Percentiles rank a stretch among this genome's conserved stretches.
These are phyloP conservation scores for Saccharomyces mikatae DNA, from an alignment of 805 yeast species.

Conservation along the genomic window DNA sequence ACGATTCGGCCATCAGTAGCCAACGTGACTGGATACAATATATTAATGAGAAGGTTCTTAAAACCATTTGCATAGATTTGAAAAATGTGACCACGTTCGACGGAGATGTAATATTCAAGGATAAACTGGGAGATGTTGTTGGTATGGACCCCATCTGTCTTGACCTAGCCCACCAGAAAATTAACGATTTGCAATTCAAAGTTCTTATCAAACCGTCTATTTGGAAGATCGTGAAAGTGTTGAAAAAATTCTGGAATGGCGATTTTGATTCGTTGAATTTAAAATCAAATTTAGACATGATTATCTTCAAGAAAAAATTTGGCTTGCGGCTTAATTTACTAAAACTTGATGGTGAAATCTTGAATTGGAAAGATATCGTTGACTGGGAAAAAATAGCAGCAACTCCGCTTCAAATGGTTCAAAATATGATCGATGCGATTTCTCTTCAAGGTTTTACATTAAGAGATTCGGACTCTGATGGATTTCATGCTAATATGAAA, in stretches of 20 bases:
- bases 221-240: constrained; percentile 16
- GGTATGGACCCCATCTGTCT: constrained; percentile 20
- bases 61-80: constrained; percentile 17
- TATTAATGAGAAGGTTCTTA: constrained; percentile 15
- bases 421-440: constrained; percentile 14
- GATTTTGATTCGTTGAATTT: constrained; percentile 20
- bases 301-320: constrained; percentile 10
- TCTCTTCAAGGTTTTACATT: constrained; percentile 20
- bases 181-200: constrained; percentile 17
- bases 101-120: constrained; percentile 6
- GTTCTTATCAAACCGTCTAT: constrained; percentile 22
- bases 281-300: constrained; percentile 19
- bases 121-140: constrained; percentile 12
- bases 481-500: constrained; percentile 21
- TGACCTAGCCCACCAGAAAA: constrained; percentile 13
- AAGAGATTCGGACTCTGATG: constrained; percentile 12
- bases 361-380: constrained; percentile 20
- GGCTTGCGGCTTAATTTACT: neutral
- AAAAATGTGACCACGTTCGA: constrained; percentile 24
- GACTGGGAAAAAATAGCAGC: constrained; percentile 9
- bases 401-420: constrained; percentile 6
- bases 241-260: constrained; percentile 24
- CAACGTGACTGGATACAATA: constrained; percentile 10
- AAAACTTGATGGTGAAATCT: constrained; percentile 8
- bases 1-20: constrained; percentile 1